These are phyloP conservation scores for Yamadazyma tumulicola DNA, from an alignment of 805 yeast genomes.

Conservation along the genomic window DNA sequence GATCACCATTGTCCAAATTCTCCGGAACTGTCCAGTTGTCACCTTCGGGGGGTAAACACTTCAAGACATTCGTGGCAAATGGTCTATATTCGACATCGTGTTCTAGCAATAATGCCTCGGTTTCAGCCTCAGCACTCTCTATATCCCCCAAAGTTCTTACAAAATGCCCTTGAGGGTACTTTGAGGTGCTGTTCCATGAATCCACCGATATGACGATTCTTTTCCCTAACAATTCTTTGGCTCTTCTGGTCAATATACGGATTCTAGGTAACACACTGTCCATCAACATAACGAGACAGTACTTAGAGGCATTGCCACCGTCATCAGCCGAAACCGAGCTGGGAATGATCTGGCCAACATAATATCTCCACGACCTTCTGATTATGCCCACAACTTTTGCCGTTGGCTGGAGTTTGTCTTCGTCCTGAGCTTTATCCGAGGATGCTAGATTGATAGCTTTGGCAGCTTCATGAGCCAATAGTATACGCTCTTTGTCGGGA, in stretches of 20 bases:
- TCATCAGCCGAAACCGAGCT: conserved; percentile 58
- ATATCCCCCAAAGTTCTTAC: conserved; percentile 85
- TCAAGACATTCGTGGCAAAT: conserved; percentile 85
- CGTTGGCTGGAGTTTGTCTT: conserved; percentile 73
- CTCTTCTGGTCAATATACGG: conserved; percentile 82
- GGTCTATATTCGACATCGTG: conserved; percentile 97
- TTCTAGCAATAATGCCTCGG: conserved; percentile 88
- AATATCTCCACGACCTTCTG: conserved; percentile 92
- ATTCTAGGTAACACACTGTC: conserved; percentile 85
- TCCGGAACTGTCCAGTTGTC: conserved; percentile 89
- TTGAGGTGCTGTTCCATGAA: conserved; percentile 82
- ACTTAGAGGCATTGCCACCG: conserved; percentile 62
- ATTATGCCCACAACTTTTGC: conserved; percentile 85
- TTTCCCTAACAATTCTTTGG: conserved; percentile 76
- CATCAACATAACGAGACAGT: conserved; percentile 83
- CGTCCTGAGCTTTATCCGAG: conserved; percentile 26
- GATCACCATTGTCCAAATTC: conserved; percentile 49
- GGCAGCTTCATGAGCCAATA: conserved; percentile 75
- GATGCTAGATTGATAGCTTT: conserved; percentile 50
- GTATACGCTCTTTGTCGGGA: conserved; percentile 66
- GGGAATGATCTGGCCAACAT: conserved; percentile 90
- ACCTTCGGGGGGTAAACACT: conserved; percentile 91
- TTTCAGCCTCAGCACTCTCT: conserved; percentile 92
- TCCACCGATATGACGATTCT: conserved; percentile 92
- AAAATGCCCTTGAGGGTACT: conserved; percentile 89